Conservation (phyloP, 2,329 filamentous ascomycete genomes). For the Fusarium sp. region DNA sequence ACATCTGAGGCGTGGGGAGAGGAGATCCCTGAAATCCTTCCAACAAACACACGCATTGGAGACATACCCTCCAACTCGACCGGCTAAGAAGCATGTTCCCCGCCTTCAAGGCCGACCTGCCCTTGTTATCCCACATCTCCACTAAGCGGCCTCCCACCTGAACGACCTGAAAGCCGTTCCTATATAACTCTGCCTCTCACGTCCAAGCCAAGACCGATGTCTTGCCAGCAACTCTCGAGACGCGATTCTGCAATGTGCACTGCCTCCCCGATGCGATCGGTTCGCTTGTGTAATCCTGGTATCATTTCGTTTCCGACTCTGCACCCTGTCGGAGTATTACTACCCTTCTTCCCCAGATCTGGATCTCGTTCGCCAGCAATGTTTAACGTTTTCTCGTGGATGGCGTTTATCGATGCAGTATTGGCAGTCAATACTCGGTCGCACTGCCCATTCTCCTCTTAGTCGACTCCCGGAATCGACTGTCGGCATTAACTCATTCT, state of each 20-base stretch:
- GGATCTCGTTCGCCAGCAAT: background rate
- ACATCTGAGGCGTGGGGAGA: background rate
- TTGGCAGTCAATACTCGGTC: background rate
- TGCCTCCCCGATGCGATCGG: background rate
- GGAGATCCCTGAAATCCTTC: background rate
- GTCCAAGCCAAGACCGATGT: background rate
- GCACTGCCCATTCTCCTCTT: background rate
- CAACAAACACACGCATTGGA: background rate
- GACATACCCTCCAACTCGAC: slow-evolving; percentile 8
- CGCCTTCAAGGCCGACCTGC: slow-evolving; percentile 3
- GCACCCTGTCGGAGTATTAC: background rate
- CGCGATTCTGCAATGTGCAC: background rate
- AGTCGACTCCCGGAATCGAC: background rate
- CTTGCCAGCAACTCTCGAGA: background rate
- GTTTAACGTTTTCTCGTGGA: background rate
- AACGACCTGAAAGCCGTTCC: slow-evolving; percentile 5
- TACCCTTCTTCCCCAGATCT: background rate
- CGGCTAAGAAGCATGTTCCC: slow-evolving; percentile 13
- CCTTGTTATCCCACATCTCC: slow-evolving; percentile 18
- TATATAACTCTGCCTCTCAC: slow-evolving; percentile 23
- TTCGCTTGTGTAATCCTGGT: background rate
- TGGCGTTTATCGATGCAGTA: background rate
- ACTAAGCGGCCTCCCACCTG: slow-evolving; percentile 29
- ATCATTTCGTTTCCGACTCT: background rate
- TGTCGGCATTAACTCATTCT: background rate